A percentile compares a stretch with the other conserved stretches of the same genome.
Evolutionary conservation across 2,329 filamentous ascomycete species (phyloP).

Genomic region (Cercospora beticola): DNA sequence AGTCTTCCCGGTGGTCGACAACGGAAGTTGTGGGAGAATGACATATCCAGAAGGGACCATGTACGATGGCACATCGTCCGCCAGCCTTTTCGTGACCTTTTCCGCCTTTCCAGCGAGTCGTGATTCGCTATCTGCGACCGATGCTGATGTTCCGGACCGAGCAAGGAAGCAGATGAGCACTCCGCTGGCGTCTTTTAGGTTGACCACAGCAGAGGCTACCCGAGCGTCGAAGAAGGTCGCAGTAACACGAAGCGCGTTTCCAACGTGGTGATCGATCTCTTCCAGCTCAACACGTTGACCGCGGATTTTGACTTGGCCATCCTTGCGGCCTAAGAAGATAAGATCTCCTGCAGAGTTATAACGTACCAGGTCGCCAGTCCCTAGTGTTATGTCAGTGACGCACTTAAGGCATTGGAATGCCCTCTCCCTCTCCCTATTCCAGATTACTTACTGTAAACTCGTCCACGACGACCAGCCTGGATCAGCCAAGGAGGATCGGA

Average conservation of each 20-base stretch:
- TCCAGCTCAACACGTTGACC: constrained; percentile 11
- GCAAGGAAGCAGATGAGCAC: background rate
- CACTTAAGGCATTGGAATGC: no score
- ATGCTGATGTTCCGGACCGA: background rate
- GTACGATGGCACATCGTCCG: background rate
- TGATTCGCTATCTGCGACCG: no score
- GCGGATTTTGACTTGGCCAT: constrained; percentile 12
- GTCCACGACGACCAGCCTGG: no score
- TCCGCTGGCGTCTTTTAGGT: no score
- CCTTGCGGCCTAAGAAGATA: constrained; percentile 3
- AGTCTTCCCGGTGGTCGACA: background rate
- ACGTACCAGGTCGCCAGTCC: no score
- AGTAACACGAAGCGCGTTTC: background rate
- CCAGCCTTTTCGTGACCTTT: no score
- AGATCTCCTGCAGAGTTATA: no score
- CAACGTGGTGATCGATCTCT: constrained; percentile 2
- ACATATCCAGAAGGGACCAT: background rate
- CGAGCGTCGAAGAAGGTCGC: background rate
- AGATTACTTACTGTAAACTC: no score
- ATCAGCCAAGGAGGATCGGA: no score
- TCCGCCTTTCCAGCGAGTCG: no score
- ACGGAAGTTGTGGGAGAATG: background rate
- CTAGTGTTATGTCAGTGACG: no score
- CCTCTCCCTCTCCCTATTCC: no score
- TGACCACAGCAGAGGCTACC: background rate